Percentiles rank a stretch among this genome's conserved stretches.
These are phyloP conservation scores for Neospora caninum DNA, from an alignment of 169 alveolate species.

Conservation along the genomic window DNA sequence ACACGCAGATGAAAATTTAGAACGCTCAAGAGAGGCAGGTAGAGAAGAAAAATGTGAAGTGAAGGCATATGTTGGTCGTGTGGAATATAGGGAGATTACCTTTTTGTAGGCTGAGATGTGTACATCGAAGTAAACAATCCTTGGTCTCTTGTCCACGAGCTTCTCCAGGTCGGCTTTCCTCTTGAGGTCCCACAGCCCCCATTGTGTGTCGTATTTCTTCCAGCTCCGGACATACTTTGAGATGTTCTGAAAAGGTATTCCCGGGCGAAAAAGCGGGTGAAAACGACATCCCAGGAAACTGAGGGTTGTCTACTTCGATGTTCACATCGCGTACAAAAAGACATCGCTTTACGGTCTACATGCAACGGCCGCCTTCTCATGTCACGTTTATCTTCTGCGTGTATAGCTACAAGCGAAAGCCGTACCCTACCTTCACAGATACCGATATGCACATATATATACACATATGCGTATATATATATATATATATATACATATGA, in stretches of 20 bases:
- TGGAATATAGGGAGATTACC: not conserved
- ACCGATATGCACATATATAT: too few species aligned
- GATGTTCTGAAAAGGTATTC: constrained; percentile 39
- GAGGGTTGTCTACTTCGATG: not conserved
- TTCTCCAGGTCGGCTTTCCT: constrained; percentile 72
- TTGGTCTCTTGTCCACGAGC: constrained; percentile 67
- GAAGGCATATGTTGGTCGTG: too few species aligned
- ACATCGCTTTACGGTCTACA: too few species aligned
- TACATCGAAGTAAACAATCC: constrained; percentile 73
- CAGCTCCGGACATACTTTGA: constrained; percentile 73
- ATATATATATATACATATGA: too few species aligned
- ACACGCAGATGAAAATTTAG: too few species aligned
- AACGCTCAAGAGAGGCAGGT: too few species aligned
- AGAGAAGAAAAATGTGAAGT: too few species aligned
- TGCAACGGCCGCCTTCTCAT: too few species aligned
- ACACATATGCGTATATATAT: too few species aligned
- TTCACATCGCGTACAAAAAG: too few species aligned
- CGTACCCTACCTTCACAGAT: not conserved
- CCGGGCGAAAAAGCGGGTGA: constrained; percentile 9
- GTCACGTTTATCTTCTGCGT: too few species aligned
- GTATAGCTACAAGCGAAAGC: too few species aligned
- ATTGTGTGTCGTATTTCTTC: constrained; percentile 76
- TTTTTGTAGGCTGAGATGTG: constrained; percentile 69
- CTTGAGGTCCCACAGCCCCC: constrained; percentile 78
- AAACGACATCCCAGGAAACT: not conserved